A percentile compares a stretch with the other conserved stretches of the same genome.
phyloP scores from a whole-genome alignment of 306 rosid species.

The Mimosa pudica region DNA sequence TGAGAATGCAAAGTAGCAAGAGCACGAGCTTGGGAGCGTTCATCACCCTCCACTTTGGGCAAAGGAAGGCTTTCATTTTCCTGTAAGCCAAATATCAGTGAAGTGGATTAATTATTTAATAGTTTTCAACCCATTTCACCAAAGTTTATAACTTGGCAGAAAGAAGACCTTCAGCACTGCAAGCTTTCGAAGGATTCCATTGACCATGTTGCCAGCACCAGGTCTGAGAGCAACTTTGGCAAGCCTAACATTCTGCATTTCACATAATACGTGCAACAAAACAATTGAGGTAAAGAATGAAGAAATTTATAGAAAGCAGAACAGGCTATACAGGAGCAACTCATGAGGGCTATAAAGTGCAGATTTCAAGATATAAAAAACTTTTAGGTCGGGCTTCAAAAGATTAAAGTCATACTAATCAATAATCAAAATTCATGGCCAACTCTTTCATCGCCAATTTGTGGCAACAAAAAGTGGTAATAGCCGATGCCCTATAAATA shows the following conservation, averaged over 20 bases:
- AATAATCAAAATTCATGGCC: background rate
- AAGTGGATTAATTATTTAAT: conserved; percentile 20
- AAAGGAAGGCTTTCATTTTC: conserved; percentile 69
- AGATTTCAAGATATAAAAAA: background rate
- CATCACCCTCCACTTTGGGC: conserved; percentile 86
- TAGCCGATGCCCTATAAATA: background rate
- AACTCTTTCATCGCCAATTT: conserved; percentile 7
- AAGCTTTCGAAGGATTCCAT: conserved; percentile 83
- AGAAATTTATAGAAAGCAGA: background rate
- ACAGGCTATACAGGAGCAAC: background rate
- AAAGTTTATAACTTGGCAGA: conserved; percentile 12
- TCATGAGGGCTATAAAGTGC: background rate
- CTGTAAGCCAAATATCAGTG: conserved; percentile 51
- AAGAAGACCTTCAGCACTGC: conserved; percentile 63
- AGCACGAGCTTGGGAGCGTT: conserved; percentile 82
- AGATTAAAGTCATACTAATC: too few relatives aligned
- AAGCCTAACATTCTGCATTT: conserved; percentile 81
- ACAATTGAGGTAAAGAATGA: background rate
- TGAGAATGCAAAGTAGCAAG: conserved; percentile 81
- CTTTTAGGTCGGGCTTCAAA: background rate
- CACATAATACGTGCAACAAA: background rate
- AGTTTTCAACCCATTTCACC: conserved; percentile 1
- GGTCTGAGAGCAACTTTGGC: conserved; percentile 87
- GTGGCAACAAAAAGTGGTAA: background rate
- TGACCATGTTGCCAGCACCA: conserved; percentile 95